Evolutionary conservation across 768 basidiomycete species (phyloP).

Genomic region (Calocybe cyanea): DNA sequence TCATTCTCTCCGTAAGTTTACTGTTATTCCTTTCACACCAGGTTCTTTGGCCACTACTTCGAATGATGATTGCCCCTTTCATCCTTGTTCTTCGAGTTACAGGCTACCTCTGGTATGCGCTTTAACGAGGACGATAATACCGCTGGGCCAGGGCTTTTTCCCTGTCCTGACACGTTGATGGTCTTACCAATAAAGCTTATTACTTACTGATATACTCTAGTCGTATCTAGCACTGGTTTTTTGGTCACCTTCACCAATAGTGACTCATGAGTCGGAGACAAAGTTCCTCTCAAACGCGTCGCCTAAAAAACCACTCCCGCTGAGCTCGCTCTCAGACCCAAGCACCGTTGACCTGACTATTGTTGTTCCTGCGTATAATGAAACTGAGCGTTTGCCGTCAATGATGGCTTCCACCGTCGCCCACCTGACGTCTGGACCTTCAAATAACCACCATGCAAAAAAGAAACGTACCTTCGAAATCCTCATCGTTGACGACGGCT

Average conservation of each 20-base stretch:
- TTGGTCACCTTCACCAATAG: slow-evolving; percentile 70
- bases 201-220: slow-evolving; percentile 35
- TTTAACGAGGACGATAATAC: slow-evolving; percentile 62
- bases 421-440: slow-evolving; percentile 50
- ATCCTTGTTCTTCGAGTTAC: slow-evolving; percentile 93
- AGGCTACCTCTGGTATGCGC: slow-evolving; percentile 55
- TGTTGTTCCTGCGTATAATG: slow-evolving; percentile 91
- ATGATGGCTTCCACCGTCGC: slow-evolving; percentile 80
- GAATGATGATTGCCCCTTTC: slow-evolving; percentile 62
- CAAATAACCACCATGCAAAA: slow-evolving; percentile 6
- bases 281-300: slow-evolving; percentile 59
- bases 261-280: slow-evolving; percentile 63
- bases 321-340: slow-evolving; percentile 53
- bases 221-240: slow-evolving; percentile 65
- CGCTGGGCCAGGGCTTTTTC: slow-evolving; percentile 44
- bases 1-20: slow-evolving; percentile 35
- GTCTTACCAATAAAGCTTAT: no score
- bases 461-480: slow-evolving; percentile 67
- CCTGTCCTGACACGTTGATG: slow-evolving; percentile 31
- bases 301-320: slow-evolving; percentile 48
- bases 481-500: slow-evolving; percentile 89
- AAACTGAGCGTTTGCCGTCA: slow-evolving; percentile 71
- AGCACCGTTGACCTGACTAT: slow-evolving; percentile 70
- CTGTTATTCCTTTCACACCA: neutral
- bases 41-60: neutral